Evolutionary conservation across 441 rosid genomes (phyloP).

Genomic region (Dalechampia spathulata): DNA sequence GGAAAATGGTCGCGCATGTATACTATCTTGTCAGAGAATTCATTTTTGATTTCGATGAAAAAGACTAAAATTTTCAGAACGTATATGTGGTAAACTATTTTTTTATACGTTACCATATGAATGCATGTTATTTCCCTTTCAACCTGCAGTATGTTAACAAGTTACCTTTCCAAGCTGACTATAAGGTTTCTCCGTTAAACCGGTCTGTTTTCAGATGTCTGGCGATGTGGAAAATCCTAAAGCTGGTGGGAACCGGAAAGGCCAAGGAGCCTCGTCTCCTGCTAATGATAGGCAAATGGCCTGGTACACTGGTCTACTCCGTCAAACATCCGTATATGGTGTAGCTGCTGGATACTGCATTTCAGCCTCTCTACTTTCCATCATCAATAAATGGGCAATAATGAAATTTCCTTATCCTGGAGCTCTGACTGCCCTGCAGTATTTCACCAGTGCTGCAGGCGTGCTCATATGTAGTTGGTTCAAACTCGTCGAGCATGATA

Average conservation of each 20-base stretch:
- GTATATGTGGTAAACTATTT: no score
- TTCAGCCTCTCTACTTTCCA: constrained; percentile 90
- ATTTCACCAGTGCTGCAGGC: constrained; percentile 46
- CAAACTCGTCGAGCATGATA: constrained; percentile 43
- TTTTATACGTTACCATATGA: no score
- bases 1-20: no score
- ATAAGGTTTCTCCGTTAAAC: no score
- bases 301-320: constrained; percentile 41
- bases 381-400: constrained; percentile 95
- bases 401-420: constrained; percentile 97
- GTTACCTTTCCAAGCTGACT: no score
- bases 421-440: constrained; percentile 72
- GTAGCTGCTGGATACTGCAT: constrained; percentile 85
- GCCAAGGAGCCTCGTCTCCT: constrained; percentile 13
- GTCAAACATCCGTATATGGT: constrained; percentile 69
- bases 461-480: constrained; percentile 28
- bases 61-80: no score
- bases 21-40: no score
- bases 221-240: constrained; percentile 36
- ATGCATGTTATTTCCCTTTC: no score
- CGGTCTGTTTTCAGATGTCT: constrained; percentile 21
- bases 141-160: no score
- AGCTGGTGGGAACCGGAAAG: constrained; percentile 16
- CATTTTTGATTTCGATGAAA: no score
- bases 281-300: constrained; percentile 21